Evolutionary conservation across 257 asterid genomes (phyloP).

Genomic region (Thymus quinquecostatus): DNA sequence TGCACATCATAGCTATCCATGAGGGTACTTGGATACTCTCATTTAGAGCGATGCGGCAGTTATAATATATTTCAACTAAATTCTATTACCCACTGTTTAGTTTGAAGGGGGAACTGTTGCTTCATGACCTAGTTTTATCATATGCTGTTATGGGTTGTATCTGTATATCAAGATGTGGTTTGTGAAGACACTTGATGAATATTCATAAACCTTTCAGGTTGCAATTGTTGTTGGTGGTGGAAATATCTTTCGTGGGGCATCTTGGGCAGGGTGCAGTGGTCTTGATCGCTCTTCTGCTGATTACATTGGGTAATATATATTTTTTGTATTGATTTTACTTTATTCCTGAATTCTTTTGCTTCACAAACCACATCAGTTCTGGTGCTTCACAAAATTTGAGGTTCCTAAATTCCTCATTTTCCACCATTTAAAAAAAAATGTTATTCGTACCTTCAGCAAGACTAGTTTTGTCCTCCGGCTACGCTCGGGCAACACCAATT

Average conservation of each 20-base stretch:
- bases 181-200: slow-evolving; percentile 16
- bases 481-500: too few species aligned
- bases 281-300: slow-evolving; percentile 97
- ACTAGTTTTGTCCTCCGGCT: too few species aligned
- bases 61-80: slow-evolving; percentile 1
- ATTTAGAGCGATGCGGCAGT: not conserved
- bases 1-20: slow-evolving; percentile 3
- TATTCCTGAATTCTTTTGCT: slow-evolving; percentile 8
- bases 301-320: slow-evolving; percentile 74
- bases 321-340: slow-evolving; percentile 14
- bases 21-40: slow-evolving; percentile 8
- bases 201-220: slow-evolving; percentile 51
- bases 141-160: not conserved
- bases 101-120: slow-evolving; percentile 4
- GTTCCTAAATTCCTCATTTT: not conserved
- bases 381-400: slow-evolving; percentile 1
- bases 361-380: slow-evolving; percentile 8
- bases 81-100: not conserved
- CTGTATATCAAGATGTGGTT: slow-evolving; percentile 8
- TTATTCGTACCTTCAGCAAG: not conserved
- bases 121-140: slow-evolving; percentile 13
- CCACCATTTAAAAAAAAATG: not conserved
- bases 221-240: slow-evolving; percentile 95
- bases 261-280: slow-evolving; percentile 90
- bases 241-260: slow-evolving; percentile 87